phyloP scores from a whole-genome alignment of 2,329 filamentous ascomycete genomes.

The Trichophyton equinum region DNA sequence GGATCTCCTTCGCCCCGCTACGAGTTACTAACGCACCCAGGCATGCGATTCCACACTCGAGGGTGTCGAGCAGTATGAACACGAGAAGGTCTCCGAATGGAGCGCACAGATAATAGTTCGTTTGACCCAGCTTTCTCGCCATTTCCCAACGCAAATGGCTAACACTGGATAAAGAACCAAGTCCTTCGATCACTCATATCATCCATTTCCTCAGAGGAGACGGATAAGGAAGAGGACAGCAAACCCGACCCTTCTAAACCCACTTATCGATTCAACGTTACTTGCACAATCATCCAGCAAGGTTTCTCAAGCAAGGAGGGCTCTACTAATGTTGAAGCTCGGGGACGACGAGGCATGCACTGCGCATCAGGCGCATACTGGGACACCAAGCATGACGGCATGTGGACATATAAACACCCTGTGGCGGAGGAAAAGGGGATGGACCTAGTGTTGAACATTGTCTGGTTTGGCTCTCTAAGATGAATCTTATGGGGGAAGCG shows the following conservation, averaged over 20 bases:
- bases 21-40: conserved; percentile 33
- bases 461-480: conserved; percentile 32
- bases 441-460: conserved; percentile 38
- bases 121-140: no score
- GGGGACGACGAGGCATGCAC: conserved; percentile 62
- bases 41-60: conserved; percentile 71
- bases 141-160: not conserved
- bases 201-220: conserved; percentile 28
- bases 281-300: conserved; percentile 97
- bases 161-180: conserved; percentile 21
- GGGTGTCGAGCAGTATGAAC: conserved; percentile 68
- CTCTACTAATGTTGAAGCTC: conserved; percentile 28
- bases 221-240: conserved; percentile 26
- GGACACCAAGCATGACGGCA: conserved; percentile 41
- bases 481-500: conserved; percentile 10
- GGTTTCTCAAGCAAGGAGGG: conserved; percentile 30
- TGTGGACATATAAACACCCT: conserved; percentile 42
- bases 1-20: no score
- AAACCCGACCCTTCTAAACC: conserved; percentile 26
- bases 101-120: conserved; percentile 86
- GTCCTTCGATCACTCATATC: conserved; percentile 31
- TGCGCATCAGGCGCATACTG: conserved; percentile 39
- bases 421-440: conserved; percentile 35
- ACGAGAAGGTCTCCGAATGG: conserved; percentile 73
- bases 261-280: conserved; percentile 90